Percentiles rank a stretch among this genome's conserved stretches.
phyloP scores from a whole-genome alignment of 2,329 filamentous ascomycete species.

The Cyanodermella asteris region DNA sequence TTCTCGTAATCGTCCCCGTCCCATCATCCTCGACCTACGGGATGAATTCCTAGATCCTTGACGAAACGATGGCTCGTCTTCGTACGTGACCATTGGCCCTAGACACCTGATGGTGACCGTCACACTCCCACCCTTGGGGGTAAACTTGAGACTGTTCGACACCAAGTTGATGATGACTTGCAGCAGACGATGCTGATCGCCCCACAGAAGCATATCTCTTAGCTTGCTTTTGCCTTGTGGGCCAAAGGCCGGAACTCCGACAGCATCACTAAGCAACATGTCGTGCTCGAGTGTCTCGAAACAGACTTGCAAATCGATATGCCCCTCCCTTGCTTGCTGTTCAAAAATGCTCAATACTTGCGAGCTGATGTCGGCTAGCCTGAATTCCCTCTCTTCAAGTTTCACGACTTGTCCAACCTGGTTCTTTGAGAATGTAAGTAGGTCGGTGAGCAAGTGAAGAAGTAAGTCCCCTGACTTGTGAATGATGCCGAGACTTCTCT shows the following conservation, averaged over 20 bases:
- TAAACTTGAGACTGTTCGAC: slow-evolving; percentile 83
- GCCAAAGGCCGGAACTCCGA: slow-evolving; percentile 12
- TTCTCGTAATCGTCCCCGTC: too few species aligned
- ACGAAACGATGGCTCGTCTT: slow-evolving; percentile 25
- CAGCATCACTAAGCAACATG: slow-evolving; percentile 6
- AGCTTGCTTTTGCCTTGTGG: too few species aligned
- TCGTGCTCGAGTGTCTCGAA: slow-evolving; percentile 40
- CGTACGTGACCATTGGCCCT: too few species aligned
- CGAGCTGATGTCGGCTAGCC: slow-evolving; percentile 59
- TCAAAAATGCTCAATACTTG: slow-evolving; percentile 76
- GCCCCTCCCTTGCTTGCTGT: slow-evolving; percentile 63
- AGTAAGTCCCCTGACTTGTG: slow-evolving; percentile 76
- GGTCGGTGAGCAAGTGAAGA: slow-evolving; percentile 67
- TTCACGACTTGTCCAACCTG: slow-evolving; percentile 70
- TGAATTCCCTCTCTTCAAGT: slow-evolving; percentile 69
- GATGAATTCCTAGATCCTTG: slow-evolving; percentile 9
- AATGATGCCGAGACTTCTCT: slow-evolving; percentile 65
- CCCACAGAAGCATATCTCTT: slow-evolving; percentile 76
- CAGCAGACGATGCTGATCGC: slow-evolving; percentile 76
- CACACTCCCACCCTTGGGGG: slow-evolving; percentile 50
- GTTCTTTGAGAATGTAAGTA: slow-evolving; percentile 86
- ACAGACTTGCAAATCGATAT: slow-evolving; percentile 49
- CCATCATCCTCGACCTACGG: neutral
- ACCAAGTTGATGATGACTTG: slow-evolving; percentile 90
- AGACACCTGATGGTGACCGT: slow-evolving; percentile 54